These are phyloP conservation scores for Fusarium musae DNA, from an alignment of 2,329 filamentous ascomycete species.

Conservation along the genomic window DNA sequence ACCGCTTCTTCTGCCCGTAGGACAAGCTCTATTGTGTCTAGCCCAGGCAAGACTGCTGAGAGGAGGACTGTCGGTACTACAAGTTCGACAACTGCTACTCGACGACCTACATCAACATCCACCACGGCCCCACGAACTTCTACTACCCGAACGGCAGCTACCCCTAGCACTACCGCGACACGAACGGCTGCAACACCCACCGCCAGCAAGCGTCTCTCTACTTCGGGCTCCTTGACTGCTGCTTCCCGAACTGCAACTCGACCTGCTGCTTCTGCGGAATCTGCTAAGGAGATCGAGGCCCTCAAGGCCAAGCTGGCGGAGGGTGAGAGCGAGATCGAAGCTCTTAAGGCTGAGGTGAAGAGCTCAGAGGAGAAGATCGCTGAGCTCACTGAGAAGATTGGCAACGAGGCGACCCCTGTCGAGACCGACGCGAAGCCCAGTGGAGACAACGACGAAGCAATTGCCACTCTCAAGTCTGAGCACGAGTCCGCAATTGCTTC, in stretches of 20 bases:
- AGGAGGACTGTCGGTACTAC: slow-evolving; percentile 51
- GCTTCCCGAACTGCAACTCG: slow-evolving; percentile 54
- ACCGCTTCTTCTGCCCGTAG: slow-evolving; percentile 54
- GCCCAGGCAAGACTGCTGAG: slow-evolving; percentile 50
- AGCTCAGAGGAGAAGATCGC: slow-evolving; percentile 66
- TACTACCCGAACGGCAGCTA: slow-evolving; percentile 43
- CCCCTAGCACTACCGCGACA: slow-evolving; percentile 19
- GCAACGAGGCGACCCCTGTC: slow-evolving; percentile 52
- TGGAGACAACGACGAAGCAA: slow-evolving; percentile 55
- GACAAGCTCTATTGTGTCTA: slow-evolving; percentile 57
- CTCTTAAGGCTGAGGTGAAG: slow-evolving; percentile 66
- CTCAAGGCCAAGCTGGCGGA: slow-evolving; percentile 69
- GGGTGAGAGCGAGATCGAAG: slow-evolving; percentile 67
- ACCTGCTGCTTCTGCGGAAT: slow-evolving; percentile 53
- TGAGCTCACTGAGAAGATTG: slow-evolving; percentile 64
- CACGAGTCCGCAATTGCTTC: slow-evolving; percentile 61
- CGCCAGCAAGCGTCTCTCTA: slow-evolving; percentile 67
- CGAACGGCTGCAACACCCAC: slow-evolving; percentile 51
- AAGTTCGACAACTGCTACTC: slow-evolving; percentile 47
- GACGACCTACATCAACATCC: slow-evolving; percentile 50
- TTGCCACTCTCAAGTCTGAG: slow-evolving; percentile 61
- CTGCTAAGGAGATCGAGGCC: slow-evolving; percentile 67
- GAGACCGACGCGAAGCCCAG: slow-evolving; percentile 55
- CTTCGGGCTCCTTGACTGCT: slow-evolving; percentile 54
- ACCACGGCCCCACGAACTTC: slow-evolving; percentile 51